Percentiles rank a stretch among this genome's conserved stretches.
Conservation (phyloP, 352 stramenopile species). For the Aphanomyces stellatus region DNA sequence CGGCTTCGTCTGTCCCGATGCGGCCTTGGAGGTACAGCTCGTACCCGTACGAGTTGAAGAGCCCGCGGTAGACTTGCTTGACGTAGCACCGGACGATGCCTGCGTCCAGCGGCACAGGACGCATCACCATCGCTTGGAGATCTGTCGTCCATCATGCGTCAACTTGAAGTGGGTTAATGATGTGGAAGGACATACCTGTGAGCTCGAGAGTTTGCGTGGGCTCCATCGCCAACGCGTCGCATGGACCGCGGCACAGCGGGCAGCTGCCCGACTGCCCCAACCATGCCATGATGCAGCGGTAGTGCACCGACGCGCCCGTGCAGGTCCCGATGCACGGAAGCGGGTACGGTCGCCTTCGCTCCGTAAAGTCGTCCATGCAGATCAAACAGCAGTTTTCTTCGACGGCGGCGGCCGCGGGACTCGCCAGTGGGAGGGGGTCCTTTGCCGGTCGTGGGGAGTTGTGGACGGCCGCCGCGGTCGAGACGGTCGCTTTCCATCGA, state of each 20-base stretch:
- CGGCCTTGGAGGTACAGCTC: slow-evolving; percentile 77
- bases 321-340: slow-evolving; percentile 69
- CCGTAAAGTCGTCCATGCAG: slow-evolving; percentile 86
- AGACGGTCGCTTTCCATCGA: slow-evolving; percentile 1
- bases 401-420: neutral
- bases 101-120: slow-evolving; percentile 70
- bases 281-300: slow-evolving; percentile 85
- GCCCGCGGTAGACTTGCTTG: slow-evolving; percentile 76
- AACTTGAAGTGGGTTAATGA: neutral
- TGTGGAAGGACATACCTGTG: slow-evolving; percentile 5
- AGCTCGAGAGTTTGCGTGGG: slow-evolving; percentile 77
- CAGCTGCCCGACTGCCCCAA: slow-evolving; percentile 76
- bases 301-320: slow-evolving; percentile 74
- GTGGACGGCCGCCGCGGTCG: slow-evolving; percentile 6
- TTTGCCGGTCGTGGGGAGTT: neutral
- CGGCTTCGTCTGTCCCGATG: slow-evolving; percentile 74
- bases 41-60: slow-evolving; percentile 85
- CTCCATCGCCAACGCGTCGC: slow-evolving; percentile 72
- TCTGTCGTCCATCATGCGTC: slow-evolving; percentile 26
- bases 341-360: slow-evolving; percentile 72
- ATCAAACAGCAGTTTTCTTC: slow-evolving; percentile 51
- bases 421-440: neutral
- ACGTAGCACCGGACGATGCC: slow-evolving; percentile 85
- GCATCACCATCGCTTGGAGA: slow-evolving; percentile 64
- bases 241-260: slow-evolving; percentile 68